Evolutionary conservation across 352 stramenopile genomes (phyloP).

Genomic region (Pythium apleroticum): DNA sequence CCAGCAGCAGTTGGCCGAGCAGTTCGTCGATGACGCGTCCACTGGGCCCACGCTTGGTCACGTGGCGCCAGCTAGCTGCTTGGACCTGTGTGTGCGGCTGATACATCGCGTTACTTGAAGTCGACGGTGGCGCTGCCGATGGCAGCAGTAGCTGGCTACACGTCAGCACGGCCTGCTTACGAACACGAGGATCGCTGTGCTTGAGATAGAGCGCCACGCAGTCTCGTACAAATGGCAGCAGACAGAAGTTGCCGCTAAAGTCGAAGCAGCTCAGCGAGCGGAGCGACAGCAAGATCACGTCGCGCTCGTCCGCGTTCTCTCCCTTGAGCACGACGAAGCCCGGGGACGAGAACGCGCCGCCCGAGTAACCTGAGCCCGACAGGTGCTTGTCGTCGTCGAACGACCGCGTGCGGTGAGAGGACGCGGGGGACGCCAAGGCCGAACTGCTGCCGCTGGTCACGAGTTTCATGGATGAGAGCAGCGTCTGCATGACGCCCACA

Average conservation of each 20-base stretch:
- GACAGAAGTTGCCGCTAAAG: slow-evolving; percentile 90
- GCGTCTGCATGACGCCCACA: slow-evolving; percentile 57
- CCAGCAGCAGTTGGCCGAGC: slow-evolving; percentile 89
- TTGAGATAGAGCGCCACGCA: slow-evolving; percentile 92
- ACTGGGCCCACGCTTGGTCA: slow-evolving; percentile 82
- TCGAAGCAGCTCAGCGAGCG: slow-evolving; percentile 94
- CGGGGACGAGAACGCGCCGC: not conserved
- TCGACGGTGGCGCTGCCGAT: slow-evolving; percentile 21
- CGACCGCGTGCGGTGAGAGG: not conserved
- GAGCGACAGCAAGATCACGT: slow-evolving; percentile 89
- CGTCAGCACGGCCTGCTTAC: slow-evolving; percentile 88
- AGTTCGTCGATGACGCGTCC: slow-evolving; percentile 93
- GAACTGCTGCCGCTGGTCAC: slow-evolving; percentile 3
- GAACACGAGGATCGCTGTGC: slow-evolving; percentile 87
- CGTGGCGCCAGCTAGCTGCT: slow-evolving; percentile 45
- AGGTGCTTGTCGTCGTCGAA: slow-evolving; percentile 36
- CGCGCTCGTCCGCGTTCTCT: slow-evolving; percentile 74
- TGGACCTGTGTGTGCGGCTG: slow-evolving; percentile 15
- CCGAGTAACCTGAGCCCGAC: slow-evolving; percentile 1
- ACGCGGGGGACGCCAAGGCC: slow-evolving; percentile 15
- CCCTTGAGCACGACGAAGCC: slow-evolving; percentile 54
- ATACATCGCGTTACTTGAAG: slow-evolving; percentile 17
- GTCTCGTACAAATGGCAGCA: slow-evolving; percentile 95
- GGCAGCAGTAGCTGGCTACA: slow-evolving; percentile 78
- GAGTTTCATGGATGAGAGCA: slow-evolving; percentile 77